Evolutionary conservation across 73 alveolate species (phyloP).

Genomic region (Paraurostyla sp.): DNA sequence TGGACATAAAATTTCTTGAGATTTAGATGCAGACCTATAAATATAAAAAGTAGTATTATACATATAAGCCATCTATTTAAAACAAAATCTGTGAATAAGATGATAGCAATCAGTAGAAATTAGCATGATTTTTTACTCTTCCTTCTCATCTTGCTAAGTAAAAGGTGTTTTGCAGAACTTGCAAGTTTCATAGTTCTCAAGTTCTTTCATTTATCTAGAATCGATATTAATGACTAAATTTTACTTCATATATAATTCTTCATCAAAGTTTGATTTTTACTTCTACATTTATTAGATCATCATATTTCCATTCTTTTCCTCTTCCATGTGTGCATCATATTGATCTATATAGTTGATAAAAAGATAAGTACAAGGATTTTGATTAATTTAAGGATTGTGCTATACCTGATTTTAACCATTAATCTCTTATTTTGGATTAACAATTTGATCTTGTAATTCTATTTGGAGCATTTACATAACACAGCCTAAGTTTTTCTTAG

Average conservation of each 20-base stretch:
- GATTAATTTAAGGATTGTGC: no score
- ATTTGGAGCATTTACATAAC: not conserved
- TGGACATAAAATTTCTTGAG: constrained; percentile 67
- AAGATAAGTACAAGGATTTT: no score
- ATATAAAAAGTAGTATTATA: no score
- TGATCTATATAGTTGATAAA: no score
- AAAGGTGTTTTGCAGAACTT: not conserved
- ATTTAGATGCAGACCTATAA: constrained; percentile 17
- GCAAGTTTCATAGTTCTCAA: constrained; percentile 45
- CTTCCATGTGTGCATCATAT: not conserved
- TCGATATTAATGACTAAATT: no score
- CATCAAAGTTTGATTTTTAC: not conserved
- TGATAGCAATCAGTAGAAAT: constrained; percentile 60
- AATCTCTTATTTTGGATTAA: no score
- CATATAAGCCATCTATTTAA: constrained; percentile 37
- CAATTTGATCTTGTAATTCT: no score
- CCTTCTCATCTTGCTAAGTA: constrained; percentile 5
- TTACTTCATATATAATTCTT: not conserved
- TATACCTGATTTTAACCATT: no score
- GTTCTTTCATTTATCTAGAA: constrained; percentile 4
- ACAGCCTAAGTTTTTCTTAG: not conserved
- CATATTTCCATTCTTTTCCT: not conserved
- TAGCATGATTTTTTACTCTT: not conserved
- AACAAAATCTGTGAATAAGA: constrained; percentile 51
- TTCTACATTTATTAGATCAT: not conserved